phyloP scores from a whole-genome alignment of 176 grass and related monocot genomes.

The bread wheat (Triticum aestivum) region DNA sequence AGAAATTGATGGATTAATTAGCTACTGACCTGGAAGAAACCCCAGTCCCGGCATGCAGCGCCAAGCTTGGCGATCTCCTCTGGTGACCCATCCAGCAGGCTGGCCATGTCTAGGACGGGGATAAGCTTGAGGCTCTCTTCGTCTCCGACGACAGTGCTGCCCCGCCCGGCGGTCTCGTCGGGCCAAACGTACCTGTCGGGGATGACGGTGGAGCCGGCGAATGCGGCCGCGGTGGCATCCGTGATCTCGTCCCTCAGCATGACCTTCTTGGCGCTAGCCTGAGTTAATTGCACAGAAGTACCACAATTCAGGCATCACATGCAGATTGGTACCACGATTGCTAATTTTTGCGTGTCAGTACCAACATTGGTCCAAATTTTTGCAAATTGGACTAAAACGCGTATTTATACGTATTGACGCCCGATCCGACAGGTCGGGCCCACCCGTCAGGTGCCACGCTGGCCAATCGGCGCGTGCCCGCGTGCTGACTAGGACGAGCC shows the following conservation, averaged over 20 bases:
- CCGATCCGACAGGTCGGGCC: too few relatives aligned
- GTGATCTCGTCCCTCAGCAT: background rate
- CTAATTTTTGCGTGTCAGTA: too few relatives aligned
- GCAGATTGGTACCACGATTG: too few relatives aligned
- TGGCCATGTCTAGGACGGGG: background rate
- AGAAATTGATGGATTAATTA: background rate
- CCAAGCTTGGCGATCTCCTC: conserved; percentile 3
- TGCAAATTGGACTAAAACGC: too few relatives aligned
- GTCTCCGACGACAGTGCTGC: background rate
- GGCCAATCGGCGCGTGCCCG: too few relatives aligned
- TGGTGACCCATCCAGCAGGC: background rate
- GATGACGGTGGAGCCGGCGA: background rate
- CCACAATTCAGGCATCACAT: too few relatives aligned
- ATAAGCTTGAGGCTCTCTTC: background rate
- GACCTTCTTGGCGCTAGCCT: background rate
- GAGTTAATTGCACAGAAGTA: too few relatives aligned
- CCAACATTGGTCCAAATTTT: too few relatives aligned
- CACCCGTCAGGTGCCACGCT: too few relatives aligned
- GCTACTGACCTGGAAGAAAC: background rate
- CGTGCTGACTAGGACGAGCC: too few relatives aligned
- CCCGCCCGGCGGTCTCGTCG: background rate
- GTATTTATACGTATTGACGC: too few relatives aligned
- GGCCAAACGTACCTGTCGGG: background rate
- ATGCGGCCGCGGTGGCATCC: background rate
- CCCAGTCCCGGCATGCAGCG: background rate